Evolutionary conservation across 768 basidiomycete genomes (phyloP), one percentile per base, ranked within the genome.

Genomic region (Trametes villosa): DNA sequence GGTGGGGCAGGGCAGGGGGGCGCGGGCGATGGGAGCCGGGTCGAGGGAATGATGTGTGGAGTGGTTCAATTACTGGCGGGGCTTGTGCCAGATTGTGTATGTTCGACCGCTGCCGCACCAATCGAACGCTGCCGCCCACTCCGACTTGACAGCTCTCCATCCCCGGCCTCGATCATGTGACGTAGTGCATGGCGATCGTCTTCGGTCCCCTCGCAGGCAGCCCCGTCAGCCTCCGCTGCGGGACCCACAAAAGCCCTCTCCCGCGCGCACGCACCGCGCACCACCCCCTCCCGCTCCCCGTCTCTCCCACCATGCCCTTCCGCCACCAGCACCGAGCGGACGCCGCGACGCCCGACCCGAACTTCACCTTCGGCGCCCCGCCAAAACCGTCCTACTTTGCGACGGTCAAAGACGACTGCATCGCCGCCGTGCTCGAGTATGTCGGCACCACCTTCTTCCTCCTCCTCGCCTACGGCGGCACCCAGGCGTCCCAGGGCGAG

Each of bases 391-490:
- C 44, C 24, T 63, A 76, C 50, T 71, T 77, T 54, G 58, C 63
- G 24, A 59, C 65, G 18, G 30, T 82, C 53, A 53, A 62, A 4
- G 63, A 78, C 3, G 86, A 86, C 63, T 42, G 75, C 41, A 73
- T 71, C 29, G 85, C 85, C 0, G 84, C 85, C 3, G 59, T 71
- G n/a, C 74, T 86, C 24, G 86, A 88, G 65, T 84, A 84, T 57
- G 67, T 85, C 38, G 85, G 86, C 24, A 87, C 87, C 4, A 76
- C 79, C 0, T 74, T 84, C 58, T 89, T 90, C 72, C 77, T 89
- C 27, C 77, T 86, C n/a, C 77, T 88, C 41, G 87, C 83, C 11
- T 77, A 86, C 3, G 87, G 87, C 2, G 85, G 86, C 2, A 81
- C 85, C 22, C 88, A 90, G 1, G 72, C 78, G 6, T 70, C 73